Conservation (phyloP, 441 rosid species). For the Breynia disticha region DNA sequence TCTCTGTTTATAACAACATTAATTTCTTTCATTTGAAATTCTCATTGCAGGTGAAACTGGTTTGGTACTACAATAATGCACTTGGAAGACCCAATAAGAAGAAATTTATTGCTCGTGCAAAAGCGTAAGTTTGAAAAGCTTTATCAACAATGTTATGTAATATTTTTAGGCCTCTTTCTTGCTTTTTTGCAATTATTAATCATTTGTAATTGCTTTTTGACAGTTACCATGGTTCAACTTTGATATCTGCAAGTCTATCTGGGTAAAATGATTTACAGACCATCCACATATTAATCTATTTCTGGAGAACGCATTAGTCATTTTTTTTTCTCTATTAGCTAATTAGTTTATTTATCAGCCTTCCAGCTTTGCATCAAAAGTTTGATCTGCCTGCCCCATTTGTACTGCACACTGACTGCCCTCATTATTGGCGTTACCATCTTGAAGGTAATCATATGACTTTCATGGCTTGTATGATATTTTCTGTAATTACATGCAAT, state of each 20-base stretch:
- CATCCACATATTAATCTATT: not conserved
- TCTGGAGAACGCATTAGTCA: slow-evolving; percentile 1
- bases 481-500: slow-evolving; percentile 4
- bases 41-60: slow-evolving; percentile 61
- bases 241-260: slow-evolving; percentile 89
- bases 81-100: slow-evolving; percentile 81
- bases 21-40: slow-evolving; percentile 5
- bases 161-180: not conserved
- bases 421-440: slow-evolving; percentile 97
- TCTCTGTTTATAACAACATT: not conserved
- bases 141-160: not conserved
- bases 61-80: slow-evolving; percentile 85
- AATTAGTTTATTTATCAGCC: slow-evolving; percentile 30
- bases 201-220: slow-evolving; percentile 14
- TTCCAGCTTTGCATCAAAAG: slow-evolving; percentile 81
- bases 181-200: slow-evolving; percentile 10
- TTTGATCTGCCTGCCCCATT: slow-evolving; percentile 98
- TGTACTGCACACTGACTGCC: slow-evolving; percentile 89
- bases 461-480: not conserved
- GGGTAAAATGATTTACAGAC: slow-evolving; percentile 40
- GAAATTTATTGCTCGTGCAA: slow-evolving; percentile 68
- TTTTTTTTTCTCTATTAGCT: slow-evolving; percentile 4
- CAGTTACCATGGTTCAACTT: slow-evolving; percentile 95
- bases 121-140: slow-evolving; percentile 42
- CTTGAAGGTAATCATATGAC: slow-evolving; percentile 50